phyloP scores from a whole-genome alignment of 2,329 filamentous ascomycete species.

The Aspergillus quadrilineatus region DNA sequence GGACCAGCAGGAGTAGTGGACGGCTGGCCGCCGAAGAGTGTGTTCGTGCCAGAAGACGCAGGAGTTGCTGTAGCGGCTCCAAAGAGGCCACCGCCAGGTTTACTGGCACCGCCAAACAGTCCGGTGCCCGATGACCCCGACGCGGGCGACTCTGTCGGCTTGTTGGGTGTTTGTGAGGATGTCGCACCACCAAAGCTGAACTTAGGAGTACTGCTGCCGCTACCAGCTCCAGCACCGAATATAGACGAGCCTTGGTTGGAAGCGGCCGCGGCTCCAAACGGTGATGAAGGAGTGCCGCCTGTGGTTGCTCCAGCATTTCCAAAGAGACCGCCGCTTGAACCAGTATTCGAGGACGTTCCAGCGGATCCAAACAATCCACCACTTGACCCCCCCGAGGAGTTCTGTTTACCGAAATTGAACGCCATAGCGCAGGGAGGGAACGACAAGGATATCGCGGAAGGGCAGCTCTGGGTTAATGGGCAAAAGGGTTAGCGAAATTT shows the following conservation, averaged over 20 bases:
- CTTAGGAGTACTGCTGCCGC: conserved; percentile 22
- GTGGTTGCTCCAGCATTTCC: conserved; percentile 41
- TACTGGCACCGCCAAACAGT: conserved; percentile 15
- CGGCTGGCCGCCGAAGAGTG: conserved; percentile 7
- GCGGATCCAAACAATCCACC: conserved; percentile 37
- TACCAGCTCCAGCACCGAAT: conserved; percentile 19
- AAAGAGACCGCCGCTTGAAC: conserved; percentile 38
- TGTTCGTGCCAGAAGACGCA: conserved; percentile 5
- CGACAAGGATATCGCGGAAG: conserved; percentile 22
- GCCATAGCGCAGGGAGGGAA: conserved; percentile 27
- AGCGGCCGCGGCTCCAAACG: conserved; percentile 18
- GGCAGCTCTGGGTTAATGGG: conserved; percentile 24
- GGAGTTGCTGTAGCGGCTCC: conserved; percentile 11
- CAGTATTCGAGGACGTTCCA: conserved; percentile 27
- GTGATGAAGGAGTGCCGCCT: conserved; percentile 29
- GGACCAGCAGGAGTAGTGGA: conserved; percentile 13
- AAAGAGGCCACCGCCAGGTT: conserved; percentile 6
- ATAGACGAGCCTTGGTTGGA: conserved; percentile 14
- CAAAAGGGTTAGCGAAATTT: conserved; percentile 10
- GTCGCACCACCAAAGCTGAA: conserved; percentile 36
- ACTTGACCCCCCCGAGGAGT: conserved; percentile 35
- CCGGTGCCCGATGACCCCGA: conserved; percentile 30
- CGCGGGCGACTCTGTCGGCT: conserved; percentile 34
- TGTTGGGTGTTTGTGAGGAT: conserved; percentile 27
- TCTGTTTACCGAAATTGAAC: conserved; percentile 30